A percentile compares a stretch with the other conserved stretches of the same genome.
Evolutionary conservation across 31 red algal species (phyloP).

Genomic region (Odonthalia washingtoniensis): DNA sequence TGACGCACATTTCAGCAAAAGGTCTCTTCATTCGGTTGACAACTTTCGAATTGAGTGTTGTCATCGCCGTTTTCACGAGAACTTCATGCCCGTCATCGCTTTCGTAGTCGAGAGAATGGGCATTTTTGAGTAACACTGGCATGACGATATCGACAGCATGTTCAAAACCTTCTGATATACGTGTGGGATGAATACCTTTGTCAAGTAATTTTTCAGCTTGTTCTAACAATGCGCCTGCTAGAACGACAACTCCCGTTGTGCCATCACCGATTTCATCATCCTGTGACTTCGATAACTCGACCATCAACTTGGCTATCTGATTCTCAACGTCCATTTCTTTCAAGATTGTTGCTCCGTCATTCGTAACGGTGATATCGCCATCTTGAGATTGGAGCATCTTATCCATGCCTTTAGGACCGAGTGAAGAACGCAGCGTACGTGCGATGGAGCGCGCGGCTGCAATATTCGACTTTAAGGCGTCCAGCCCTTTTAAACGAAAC

Average conservation of each 20-base stretch:
- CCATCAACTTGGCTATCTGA: slow-evolving; percentile 96
- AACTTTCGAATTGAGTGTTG: slow-evolving; percentile 97
- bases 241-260: slow-evolving; percentile 99
- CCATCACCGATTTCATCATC: slow-evolving; percentile 99
- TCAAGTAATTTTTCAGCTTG: slow-evolving; percentile 93
- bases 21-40: slow-evolving; percentile 90
- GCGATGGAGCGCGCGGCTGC: slow-evolving; percentile 88
- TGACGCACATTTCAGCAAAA: slow-evolving; percentile 94
- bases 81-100: slow-evolving; percentile 77
- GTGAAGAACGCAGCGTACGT: slow-evolving; percentile 90
- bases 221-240: slow-evolving; percentile 94
- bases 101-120: slow-evolving; percentile 72
- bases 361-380: slow-evolving; percentile 98
- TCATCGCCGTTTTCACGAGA: slow-evolving; percentile 93
- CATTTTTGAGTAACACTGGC: slow-evolving; percentile 78
- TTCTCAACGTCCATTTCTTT: slow-evolving; percentile 98
- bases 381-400: slow-evolving; percentile 98
- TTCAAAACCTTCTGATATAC: slow-evolving; percentile 98
- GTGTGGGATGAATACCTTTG: slow-evolving; percentile 94
- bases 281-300: slow-evolving; percentile 95
- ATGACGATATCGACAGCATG: slow-evolving; percentile 88
- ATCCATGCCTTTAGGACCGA: slow-evolving; percentile 98
- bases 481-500: slow-evolving; percentile 86
- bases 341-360: slow-evolving; percentile 99
- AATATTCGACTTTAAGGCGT: slow-evolving; percentile 96